A percentile compares a stretch with the other conserved stretches of the same genome.
Conservation (phyloP, 2,329 filamentous ascomycete genomes). For the Penicillium nordicum region DNA sequence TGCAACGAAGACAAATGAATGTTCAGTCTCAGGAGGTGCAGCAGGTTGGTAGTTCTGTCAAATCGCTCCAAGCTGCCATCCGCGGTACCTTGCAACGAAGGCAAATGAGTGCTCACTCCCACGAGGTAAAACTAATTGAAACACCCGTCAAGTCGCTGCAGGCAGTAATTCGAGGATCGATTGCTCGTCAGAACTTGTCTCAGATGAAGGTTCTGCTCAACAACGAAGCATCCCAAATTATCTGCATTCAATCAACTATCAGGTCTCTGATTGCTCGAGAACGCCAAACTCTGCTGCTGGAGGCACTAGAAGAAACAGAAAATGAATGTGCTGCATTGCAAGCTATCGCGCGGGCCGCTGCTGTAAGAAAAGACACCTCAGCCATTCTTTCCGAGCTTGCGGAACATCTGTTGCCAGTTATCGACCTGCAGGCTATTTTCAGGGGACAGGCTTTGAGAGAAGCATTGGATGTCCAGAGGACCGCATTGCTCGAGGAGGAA, state of each 20-base stretch:
- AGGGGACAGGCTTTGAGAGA: conserved; percentile 33
- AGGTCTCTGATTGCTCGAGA: conserved; percentile 39
- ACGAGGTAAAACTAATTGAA: conserved; percentile 27
- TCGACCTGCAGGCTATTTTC: conserved; percentile 33
- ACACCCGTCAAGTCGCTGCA: conserved; percentile 54
- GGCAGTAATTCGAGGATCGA: conserved; percentile 59
- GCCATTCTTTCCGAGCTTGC: conserved; percentile 29
- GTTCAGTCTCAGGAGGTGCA: conserved; percentile 30
- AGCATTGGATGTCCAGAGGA: conserved; percentile 30
- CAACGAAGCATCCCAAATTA: conserved; percentile 29
- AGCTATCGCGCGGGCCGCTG: conserved; percentile 43
- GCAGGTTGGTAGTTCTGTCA: conserved; percentile 49
- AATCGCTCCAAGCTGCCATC: conserved; percentile 58
- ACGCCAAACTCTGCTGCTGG: conserved; percentile 38
- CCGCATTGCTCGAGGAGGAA: conserved; percentile 46
- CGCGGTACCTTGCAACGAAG: conserved; percentile 64
- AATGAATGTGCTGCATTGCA: conserved; percentile 45
- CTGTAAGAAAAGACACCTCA: conserved; percentile 27
- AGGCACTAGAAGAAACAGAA: conserved; percentile 42
- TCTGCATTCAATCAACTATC: conserved; percentile 35
- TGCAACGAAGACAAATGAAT: conserved; percentile 52
- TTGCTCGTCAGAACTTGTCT: conserved; percentile 29
- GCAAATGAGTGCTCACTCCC: conserved; percentile 29
- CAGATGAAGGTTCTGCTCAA: conserved; percentile 26
- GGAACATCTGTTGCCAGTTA: conserved; percentile 28